These are phyloP conservation scores for Kondoa subrosea DNA, from an alignment of 768 basidiomycete species.

Conservation along the genomic window DNA sequence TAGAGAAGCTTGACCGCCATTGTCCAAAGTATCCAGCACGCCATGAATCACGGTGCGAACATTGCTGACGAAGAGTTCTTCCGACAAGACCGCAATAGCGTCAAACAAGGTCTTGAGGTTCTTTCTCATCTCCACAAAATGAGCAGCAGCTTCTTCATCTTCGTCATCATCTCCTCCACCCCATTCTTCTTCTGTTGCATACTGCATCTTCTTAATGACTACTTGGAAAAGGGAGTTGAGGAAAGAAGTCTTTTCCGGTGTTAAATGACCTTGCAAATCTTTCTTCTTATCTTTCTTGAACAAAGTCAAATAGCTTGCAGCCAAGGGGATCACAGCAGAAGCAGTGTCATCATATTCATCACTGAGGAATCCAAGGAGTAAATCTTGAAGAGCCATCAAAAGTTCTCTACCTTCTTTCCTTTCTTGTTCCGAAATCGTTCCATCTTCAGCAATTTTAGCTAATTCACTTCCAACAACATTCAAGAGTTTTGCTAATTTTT, in stretches of 20 bases:
- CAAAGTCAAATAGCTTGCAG: slow-evolving; percentile 53
- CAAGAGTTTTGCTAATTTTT: slow-evolving; percentile 66
- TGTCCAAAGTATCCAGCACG: slow-evolving; percentile 53
- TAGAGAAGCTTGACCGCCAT: slow-evolving; percentile 41
- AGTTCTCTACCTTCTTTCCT: slow-evolving; percentile 7
- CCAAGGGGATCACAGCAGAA: slow-evolving; percentile 62
- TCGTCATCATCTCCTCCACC: slow-evolving; percentile 48
- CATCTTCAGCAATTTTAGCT: slow-evolving; percentile 61
- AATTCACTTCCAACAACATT: slow-evolving; percentile 68
- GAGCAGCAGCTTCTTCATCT: slow-evolving; percentile 71
- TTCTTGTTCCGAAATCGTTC: slow-evolving; percentile 5
- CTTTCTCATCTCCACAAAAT: slow-evolving; percentile 72
- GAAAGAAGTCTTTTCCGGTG: slow-evolving; percentile 47
- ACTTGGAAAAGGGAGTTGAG: slow-evolving; percentile 59
- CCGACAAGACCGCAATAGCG: slow-evolving; percentile 67
- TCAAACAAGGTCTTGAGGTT: slow-evolving; percentile 75
- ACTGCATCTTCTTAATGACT: slow-evolving; percentile 72
- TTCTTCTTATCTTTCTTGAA: slow-evolving; percentile 48
- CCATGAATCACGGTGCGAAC: slow-evolving; percentile 55
- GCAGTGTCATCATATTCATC: slow-evolving; percentile 82
- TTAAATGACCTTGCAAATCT: slow-evolving; percentile 42
- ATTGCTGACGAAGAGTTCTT: slow-evolving; percentile 61
- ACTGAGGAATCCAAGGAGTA: slow-evolving; percentile 71
- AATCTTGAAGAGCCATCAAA: slow-evolving; percentile 42
- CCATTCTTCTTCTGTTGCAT: slow-evolving; percentile 44